Conservation (phyloP, 352 stramenopile genomes). For the Thraustotheca clavata region DNA sequence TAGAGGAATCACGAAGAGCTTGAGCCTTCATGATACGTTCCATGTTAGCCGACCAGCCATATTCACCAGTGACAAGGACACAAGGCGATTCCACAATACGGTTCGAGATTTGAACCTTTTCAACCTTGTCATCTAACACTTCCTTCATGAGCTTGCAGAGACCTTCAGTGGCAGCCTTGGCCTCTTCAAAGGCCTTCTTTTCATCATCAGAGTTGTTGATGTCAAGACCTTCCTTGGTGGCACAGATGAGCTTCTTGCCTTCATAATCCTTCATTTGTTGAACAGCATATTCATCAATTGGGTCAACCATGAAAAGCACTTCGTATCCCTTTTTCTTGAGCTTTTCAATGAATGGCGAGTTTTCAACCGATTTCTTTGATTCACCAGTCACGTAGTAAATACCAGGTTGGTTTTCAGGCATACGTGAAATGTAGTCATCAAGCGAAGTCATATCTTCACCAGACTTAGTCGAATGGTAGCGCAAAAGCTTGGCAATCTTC, state of each 20-base stretch:
- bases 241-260: slow-evolving; percentile 99
- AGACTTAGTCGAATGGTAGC: slow-evolving; percentile 98
- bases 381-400: slow-evolving; percentile 99
- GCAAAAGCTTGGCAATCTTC: slow-evolving; percentile 99
- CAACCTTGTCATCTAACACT: slow-evolving; percentile 99
- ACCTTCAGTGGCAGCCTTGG: slow-evolving; percentile 95
- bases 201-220: slow-evolving; percentile 95
- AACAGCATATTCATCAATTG: slow-evolving; percentile 99
- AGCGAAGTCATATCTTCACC: slow-evolving; percentile 95
- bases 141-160: slow-evolving; percentile 99
- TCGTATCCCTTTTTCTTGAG: slow-evolving; percentile 99
- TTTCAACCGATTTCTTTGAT: slow-evolving; percentile 98
- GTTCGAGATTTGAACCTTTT: slow-evolving; percentile 99
- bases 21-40: slow-evolving; percentile 99
- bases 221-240: slow-evolving; percentile 96
- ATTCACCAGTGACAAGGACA: slow-evolving; percentile 98
- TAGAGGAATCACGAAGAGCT: slow-evolving; percentile 95
- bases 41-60: slow-evolving; percentile 99
- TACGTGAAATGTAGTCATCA: slow-evolving; percentile 97
- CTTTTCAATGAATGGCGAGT: slow-evolving; percentile 99
- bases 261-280: slow-evolving; percentile 99
- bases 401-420: slow-evolving; percentile 95
- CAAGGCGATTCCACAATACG: slow-evolving; percentile 98
- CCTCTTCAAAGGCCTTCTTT: slow-evolving; percentile 99
- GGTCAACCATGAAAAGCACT: slow-evolving; percentile 99